These are phyloP conservation scores for Houttuynia cordata DNA, from an alignment of 164 flowering plant species.

Conservation along the genomic window DNA sequence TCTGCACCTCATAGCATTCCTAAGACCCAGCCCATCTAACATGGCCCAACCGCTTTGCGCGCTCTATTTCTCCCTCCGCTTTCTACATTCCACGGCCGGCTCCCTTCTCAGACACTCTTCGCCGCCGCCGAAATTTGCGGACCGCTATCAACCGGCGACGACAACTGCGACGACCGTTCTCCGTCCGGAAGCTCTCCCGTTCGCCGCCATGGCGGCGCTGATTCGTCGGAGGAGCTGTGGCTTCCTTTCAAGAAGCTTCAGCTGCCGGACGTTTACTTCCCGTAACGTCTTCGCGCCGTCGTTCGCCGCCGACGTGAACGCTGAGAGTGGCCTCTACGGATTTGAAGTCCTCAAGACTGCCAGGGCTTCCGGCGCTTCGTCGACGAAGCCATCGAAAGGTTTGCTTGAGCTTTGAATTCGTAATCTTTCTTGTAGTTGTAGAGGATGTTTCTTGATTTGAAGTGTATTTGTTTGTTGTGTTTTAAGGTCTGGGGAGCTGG, in stretches of 20 bases:
- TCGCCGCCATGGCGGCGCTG: slow-evolving; percentile 9
- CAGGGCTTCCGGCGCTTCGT: slow-evolving; percentile 71
- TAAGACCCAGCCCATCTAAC: too few species aligned
- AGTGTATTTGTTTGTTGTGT: neutral
- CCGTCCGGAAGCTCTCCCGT: neutral
- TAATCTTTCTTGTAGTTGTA: neutral
- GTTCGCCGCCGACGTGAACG: slow-evolving; percentile 12
- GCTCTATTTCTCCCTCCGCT: too few species aligned
- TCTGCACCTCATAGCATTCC: too few species aligned
- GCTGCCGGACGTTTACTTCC: slow-evolving; percentile 8
- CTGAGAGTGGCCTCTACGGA: slow-evolving; percentile 75
- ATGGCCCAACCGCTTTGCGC: too few species aligned
- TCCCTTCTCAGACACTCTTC: neutral
- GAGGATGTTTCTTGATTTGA: neutral
- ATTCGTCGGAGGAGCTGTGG: slow-evolving; percentile 11
- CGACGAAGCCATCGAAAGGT: slow-evolving; percentile 85
- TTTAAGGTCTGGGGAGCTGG: slow-evolving; percentile 66
- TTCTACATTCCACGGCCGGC: too few species aligned
- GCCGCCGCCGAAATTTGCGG: neutral
- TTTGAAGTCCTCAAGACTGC: slow-evolving; percentile 58
- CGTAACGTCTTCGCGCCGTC: slow-evolving; percentile 21
- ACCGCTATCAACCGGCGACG: too few species aligned
- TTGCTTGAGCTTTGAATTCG: slow-evolving; percentile 3
- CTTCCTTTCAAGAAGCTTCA: slow-evolving; percentile 4
- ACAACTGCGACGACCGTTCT: neutral